Conservation (phyloP, 768 basidiomycete genomes). For the Galerina marginata region DNA sequence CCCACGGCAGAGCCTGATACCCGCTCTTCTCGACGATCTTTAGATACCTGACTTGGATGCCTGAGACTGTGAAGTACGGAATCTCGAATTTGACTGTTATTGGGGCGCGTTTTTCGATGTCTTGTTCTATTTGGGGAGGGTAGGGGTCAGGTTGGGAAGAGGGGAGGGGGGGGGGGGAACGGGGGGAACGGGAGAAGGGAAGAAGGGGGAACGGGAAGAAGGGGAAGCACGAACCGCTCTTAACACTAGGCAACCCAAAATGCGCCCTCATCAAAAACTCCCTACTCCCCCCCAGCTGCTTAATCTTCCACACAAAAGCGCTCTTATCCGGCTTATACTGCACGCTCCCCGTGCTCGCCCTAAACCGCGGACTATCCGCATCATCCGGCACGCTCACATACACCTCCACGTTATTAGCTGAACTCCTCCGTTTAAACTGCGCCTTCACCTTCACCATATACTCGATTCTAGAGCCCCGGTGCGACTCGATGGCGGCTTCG, state of each 20-base stretch:
- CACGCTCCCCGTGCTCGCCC: constrained; percentile 91
- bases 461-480: constrained; percentile 91
- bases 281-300: constrained; percentile 92
- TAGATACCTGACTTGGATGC: constrained; percentile 96
- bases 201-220: no score
- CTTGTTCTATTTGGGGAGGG: constrained; percentile 62
- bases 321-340: constrained; percentile 98
- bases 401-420: constrained; percentile 98
- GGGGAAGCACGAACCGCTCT: no score
- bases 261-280: constrained; percentile 99
- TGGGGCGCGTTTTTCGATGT: constrained; percentile 88
- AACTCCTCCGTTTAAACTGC: constrained; percentile 95
- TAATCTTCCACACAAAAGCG: constrained; percentile 99
- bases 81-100: constrained; percentile 99
- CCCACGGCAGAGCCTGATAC: constrained; percentile 96
- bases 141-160: not conserved
- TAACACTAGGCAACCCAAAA: constrained; percentile 94
- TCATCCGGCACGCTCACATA: constrained; percentile 99
- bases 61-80: constrained; percentile 97
- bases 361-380: constrained; percentile 96
- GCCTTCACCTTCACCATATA: constrained; percentile 97
- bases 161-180: no score
- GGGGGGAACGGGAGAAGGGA: no score
- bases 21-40: constrained; percentile 99
- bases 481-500: constrained; percentile 94